Percentiles rank a stretch among this genome's conserved stretches.
phyloP scores from a whole-genome alignment of 768 basidiomycete genomes.

The Phylloporus sp. region DNA sequence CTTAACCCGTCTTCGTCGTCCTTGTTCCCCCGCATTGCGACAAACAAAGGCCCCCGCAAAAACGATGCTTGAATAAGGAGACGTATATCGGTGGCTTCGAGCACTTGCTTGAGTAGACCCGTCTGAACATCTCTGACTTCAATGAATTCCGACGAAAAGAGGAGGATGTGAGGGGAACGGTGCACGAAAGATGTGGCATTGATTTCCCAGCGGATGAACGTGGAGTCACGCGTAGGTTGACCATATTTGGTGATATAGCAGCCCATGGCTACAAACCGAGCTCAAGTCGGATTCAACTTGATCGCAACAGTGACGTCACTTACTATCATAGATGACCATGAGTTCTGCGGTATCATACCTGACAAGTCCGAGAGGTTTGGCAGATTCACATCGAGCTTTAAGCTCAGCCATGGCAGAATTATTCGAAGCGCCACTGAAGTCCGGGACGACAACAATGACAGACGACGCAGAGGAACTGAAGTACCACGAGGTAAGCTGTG shows the following conservation, averaged over 20 bases:
- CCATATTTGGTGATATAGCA: conserved; percentile 74
- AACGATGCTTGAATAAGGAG: conserved; percentile 44
- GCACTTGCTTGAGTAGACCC: conserved; percentile 75
- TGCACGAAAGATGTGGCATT: conserved; percentile 57
- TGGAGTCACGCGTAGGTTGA: conserved; percentile 51
- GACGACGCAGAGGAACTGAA: conserved; percentile 40
- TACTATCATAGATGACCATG: conserved; percentile 72
- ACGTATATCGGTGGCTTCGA: conserved; percentile 67
- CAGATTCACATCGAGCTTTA: conserved; percentile 51
- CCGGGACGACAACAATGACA: conserved; percentile 50
- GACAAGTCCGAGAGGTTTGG: conserved; percentile 65
- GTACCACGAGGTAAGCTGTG: not conserved
- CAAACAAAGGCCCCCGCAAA: conserved; percentile 44
- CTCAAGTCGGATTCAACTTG: not conserved
- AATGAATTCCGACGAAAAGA: conserved; percentile 71
- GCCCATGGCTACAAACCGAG: conserved; percentile 52
- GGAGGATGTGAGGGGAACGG: conserved; percentile 59
- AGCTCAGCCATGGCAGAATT: conserved; percentile 44
- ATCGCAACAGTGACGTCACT: conserved; percentile 19
- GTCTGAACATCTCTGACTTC: conserved; percentile 65
- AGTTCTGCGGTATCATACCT: conserved; percentile 51
- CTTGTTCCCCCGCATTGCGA: conserved; percentile 58
- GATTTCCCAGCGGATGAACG: conserved; percentile 77
- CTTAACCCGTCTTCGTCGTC: conserved; percentile 53
- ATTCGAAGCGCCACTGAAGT: conserved; percentile 41